These are phyloP conservation scores for Paramecium biaurelia DNA, from an alignment of 73 alveolate species.

Conservation along the genomic window DNA sequence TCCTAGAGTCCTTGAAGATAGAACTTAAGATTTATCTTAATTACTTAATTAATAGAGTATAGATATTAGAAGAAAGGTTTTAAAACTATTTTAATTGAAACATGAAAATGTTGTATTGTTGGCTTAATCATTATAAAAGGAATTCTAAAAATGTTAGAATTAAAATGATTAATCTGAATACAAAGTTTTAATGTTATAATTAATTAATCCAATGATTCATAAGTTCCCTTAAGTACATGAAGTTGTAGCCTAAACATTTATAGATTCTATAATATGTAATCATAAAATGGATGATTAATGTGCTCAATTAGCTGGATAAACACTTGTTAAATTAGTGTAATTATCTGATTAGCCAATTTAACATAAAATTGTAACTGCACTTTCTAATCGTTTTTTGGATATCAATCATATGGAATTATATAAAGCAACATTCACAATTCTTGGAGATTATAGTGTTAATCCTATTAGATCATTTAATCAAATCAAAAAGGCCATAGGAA, in stretches of 20 bases:
- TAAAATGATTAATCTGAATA: conserved; percentile 14
- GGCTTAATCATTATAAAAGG: neutral
- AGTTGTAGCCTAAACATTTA: neutral
- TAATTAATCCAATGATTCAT: neutral
- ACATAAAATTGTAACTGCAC: neutral
- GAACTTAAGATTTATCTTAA: neutral
- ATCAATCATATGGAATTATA: conserved; percentile 5
- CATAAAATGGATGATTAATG: conserved; percentile 14
- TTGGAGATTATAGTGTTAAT: neutral
- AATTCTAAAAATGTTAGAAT: neutral
- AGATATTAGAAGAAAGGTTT: conserved; percentile 39
- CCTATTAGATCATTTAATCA: neutral
- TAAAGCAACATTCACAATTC: neutral
- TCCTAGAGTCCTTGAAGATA: conserved; percentile 16
- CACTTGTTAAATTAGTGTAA: neutral
- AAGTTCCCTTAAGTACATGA: conserved; percentile 25
- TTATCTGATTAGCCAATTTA: neutral
- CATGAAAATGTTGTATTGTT: neutral
- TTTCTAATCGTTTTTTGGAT: neutral
- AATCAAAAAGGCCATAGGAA: conserved; percentile 28
- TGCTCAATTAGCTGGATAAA: neutral
- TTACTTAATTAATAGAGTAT: neutral
- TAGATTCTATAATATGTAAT: neutral
- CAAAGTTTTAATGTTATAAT: neutral
- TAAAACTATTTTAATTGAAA: neutral